Evolutionary conservation across 352 stramenopile genomes (phyloP).

Genomic region (Pythium utonaiense): DNA sequence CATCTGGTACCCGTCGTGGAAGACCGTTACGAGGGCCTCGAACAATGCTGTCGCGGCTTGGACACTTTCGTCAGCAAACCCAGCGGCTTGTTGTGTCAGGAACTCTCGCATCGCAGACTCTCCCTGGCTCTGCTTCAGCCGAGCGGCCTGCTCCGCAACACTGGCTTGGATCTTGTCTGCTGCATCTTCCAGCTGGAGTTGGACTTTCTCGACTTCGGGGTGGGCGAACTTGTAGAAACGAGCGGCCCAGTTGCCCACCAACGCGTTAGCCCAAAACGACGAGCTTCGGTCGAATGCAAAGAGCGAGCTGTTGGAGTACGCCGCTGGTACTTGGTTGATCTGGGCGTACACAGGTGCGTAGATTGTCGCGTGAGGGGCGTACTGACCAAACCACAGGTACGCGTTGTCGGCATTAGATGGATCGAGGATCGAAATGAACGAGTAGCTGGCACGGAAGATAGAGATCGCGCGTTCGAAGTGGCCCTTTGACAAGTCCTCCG

Average conservation of each 20-base stretch:
- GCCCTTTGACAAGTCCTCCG: conserved; percentile 45
- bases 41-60: too few relatives aligned
- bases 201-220: conserved; percentile 52
- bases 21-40: conserved; percentile 60
- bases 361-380: conserved; percentile 80
- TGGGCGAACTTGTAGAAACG: conserved; percentile 73
- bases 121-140: conserved; percentile 35
- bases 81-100: conserved; percentile 48
- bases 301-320: conserved; percentile 56
- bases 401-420: conserved; percentile 52
- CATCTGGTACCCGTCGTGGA: conserved; percentile 82
- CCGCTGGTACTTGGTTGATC: conserved; percentile 39
- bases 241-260: conserved; percentile 84
- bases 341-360: conserved; percentile 90
- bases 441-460: conserved; percentile 92
- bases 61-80: too few relatives aligned
- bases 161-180: conserved; percentile 34
- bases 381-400: conserved; percentile 88
- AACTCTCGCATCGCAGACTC: conserved; percentile 48
- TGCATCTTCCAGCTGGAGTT: conserved; percentile 55
- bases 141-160: too few relatives aligned
- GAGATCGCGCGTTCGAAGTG: conserved; percentile 92
- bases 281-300: conserved; percentile 58
- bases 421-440: conserved; percentile 73
- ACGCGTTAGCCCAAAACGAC: conserved; percentile 72